Evolutionary conservation across 495 filamentous ascomycete species (phyloP).

Genomic region (Neurospora sp.): DNA sequence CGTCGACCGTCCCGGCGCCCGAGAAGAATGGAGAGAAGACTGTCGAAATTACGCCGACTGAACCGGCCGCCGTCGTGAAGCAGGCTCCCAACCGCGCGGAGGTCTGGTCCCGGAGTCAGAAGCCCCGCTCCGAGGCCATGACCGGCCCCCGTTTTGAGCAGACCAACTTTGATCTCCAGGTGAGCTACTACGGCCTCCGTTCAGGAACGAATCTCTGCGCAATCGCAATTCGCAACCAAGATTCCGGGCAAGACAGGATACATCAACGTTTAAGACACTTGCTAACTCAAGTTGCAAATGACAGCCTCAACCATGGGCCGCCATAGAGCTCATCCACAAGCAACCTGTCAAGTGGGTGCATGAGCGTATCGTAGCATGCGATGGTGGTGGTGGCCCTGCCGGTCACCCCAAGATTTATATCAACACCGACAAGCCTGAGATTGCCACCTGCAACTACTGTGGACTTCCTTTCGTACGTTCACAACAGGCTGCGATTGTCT

Average conservation of each 20-base stretch:
- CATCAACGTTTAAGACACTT: neutral
- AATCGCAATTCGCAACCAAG: neutral
- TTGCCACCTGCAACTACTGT: constrained; percentile 83
- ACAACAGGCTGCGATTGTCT: neutral
- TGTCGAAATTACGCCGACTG: neutral
- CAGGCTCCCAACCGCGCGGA: constrained; percentile 81
- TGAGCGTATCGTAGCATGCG: constrained; percentile 69
- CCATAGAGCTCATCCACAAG: constrained; percentile 92
- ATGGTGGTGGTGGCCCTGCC: constrained; percentile 85
- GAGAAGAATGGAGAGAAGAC: constrained; percentile 28
- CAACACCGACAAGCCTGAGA: constrained; percentile 95
- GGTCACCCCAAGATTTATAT: constrained; percentile 94
- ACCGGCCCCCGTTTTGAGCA: constrained; percentile 91
- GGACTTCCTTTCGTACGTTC: constrained; percentile 83
- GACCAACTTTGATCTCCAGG: constrained; percentile 83
- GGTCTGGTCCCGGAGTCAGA: constrained; percentile 78
- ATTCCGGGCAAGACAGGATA: neutral
- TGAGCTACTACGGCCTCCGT: constrained; percentile 36
- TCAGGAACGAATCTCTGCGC: neutral
- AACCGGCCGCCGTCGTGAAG: constrained; percentile 45
- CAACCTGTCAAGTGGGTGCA: constrained; percentile 90
- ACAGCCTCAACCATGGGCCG: constrained; percentile 77
- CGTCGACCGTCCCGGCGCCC: constrained; percentile 12
- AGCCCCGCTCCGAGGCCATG: constrained; percentile 73
- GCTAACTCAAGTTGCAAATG: neutral